A percentile compares a stretch with the other conserved stretches of the same genome.
Conservation (phyloP, 495 filamentous ascomycete species). For the Aspergillus heteromorphus region DNA sequence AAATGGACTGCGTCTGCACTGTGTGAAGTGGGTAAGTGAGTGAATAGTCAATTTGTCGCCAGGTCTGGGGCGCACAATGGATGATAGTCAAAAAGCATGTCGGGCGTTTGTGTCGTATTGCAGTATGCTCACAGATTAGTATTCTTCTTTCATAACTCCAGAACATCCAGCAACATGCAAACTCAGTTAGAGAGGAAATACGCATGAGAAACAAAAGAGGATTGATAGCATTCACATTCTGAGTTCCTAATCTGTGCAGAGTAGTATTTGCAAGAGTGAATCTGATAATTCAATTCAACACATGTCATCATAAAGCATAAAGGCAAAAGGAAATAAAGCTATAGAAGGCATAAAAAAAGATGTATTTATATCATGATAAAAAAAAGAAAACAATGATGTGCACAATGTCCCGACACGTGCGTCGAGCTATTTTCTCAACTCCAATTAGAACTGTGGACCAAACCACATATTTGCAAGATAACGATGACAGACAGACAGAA, state of each 20-base stretch:
- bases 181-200: no score
- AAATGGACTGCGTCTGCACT: no score
- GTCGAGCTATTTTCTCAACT: background rate
- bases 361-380: conserved; percentile 5
- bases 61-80: no score
- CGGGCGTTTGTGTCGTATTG: no score
- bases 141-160: no score
- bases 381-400: background rate
- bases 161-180: no score
- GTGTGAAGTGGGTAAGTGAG: no score
- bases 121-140: no score
- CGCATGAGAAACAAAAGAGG: background rate
- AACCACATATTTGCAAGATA: background rate
- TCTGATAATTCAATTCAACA: background rate
- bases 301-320: conserved; percentile 1
- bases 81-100: no score
- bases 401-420: background rate
- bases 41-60: no score
- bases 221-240: background rate
- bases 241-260: background rate
- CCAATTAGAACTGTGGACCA: background rate
- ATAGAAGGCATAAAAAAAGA: background rate
- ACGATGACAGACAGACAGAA: background rate
- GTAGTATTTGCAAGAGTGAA: background rate
- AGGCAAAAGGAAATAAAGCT: background rate